These are phyloP conservation scores for Bruguiera parviflora DNA, from an alignment of 345 rosid genomes.

Conservation along the genomic window DNA sequence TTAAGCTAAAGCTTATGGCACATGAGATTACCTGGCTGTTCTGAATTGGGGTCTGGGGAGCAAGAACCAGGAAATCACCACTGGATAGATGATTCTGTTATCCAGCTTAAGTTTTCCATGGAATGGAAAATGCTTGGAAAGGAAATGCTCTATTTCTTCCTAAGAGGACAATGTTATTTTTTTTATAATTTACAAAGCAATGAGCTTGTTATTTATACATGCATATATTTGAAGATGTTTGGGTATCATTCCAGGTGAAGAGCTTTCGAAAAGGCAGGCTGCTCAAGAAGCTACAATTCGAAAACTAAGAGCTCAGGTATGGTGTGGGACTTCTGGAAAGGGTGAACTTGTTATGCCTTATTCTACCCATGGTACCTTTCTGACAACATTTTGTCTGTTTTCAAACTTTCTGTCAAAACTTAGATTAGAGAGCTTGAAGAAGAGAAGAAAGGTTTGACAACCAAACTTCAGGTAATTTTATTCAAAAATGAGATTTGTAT, in stretches of 20 bases:
- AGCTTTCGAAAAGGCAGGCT: conserved; percentile 98
- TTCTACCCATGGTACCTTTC: conserved; percentile 19
- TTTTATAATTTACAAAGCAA: background rate
- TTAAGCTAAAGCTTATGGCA: background rate
- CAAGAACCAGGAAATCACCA: background rate
- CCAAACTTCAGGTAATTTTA: conserved; percentile 90
- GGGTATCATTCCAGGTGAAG: conserved; percentile 63
- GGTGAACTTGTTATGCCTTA: conserved; percentile 3
- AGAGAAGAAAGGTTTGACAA: conserved; percentile 88
- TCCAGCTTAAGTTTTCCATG: background rate
- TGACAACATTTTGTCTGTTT: conserved; percentile 22
- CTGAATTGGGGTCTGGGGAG: background rate
- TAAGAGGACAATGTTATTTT: too few relatives aligned
- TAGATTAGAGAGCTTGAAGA: conserved; percentile 96
- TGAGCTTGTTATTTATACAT: background rate
- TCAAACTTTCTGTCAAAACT: conserved; percentile 23
- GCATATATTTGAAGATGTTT: background rate
- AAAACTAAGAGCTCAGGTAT: conserved; percentile 98
- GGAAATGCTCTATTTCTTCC: background rate
- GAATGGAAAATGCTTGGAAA: conserved; percentile 1
- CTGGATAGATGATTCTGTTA: background rate
- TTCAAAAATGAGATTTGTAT: conserved; percentile 5
- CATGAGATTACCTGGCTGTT: background rate
- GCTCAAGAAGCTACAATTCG: conserved; percentile 91
- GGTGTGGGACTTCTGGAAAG: conserved; percentile 13